These are phyloP conservation scores for Didymella keratinophila DNA, from an alignment of 2,329 filamentous ascomycete species.

Conservation along the genomic window DNA sequence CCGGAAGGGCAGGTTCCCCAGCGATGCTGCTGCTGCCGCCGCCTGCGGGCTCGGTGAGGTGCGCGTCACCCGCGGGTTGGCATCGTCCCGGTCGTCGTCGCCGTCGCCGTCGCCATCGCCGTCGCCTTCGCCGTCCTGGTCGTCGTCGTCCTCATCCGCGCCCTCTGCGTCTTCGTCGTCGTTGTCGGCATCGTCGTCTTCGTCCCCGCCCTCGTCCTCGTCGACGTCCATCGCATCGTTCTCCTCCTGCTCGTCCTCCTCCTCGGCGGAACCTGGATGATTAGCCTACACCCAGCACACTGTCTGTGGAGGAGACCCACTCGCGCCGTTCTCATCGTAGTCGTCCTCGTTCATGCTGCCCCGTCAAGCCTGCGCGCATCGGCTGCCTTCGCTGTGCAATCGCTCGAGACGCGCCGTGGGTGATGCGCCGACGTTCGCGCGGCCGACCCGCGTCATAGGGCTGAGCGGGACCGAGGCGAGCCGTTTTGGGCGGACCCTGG, in stretches of 20 bases:
- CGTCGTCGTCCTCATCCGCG: constrained; percentile 52
- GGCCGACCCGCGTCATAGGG: constrained; percentile 19
- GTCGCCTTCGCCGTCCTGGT: constrained; percentile 53
- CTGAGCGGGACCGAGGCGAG: constrained; percentile 7
- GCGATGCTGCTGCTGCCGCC: constrained; percentile 44
- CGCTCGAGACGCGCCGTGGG: constrained; percentile 1
- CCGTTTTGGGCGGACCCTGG: background rate
- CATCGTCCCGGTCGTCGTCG: constrained; percentile 53
- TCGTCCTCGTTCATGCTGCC: constrained; percentile 56
- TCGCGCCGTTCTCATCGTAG: constrained; percentile 54
- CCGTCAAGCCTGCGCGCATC: constrained; percentile 21
- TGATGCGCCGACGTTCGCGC: constrained; percentile 13
- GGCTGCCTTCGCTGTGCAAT: constrained; percentile 8
- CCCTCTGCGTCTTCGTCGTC: constrained; percentile 52
- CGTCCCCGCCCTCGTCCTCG: constrained; percentile 52
- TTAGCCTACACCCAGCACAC: constrained; percentile 17
- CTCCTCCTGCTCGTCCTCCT: constrained; percentile 45
- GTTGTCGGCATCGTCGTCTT: constrained; percentile 53
- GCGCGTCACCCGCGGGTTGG: constrained; percentile 59
- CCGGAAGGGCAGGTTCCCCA: constrained; percentile 57
- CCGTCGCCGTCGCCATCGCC: constrained; percentile 50
- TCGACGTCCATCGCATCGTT: constrained; percentile 57
- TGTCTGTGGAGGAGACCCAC: constrained; percentile 27
- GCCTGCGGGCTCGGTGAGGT: constrained; percentile 57
- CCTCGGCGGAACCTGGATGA: constrained; percentile 35